Percentiles rank a stretch among this genome's conserved stretches.
phyloP scores from a whole-genome alignment of 2,329 filamentous ascomycete species.

The Stagonosporopsis tanaceti region DNA sequence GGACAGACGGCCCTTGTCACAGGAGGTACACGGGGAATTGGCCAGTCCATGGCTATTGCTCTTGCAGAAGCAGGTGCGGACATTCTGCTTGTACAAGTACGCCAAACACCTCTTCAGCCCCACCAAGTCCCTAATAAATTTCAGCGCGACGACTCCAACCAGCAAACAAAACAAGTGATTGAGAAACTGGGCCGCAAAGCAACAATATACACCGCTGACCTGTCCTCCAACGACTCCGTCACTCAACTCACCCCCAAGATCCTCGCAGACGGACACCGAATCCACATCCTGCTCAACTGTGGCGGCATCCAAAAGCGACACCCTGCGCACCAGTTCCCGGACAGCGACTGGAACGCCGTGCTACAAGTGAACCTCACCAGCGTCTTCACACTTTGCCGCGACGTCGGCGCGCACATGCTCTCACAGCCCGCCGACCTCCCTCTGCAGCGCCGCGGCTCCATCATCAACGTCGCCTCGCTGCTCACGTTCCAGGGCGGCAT shows the following conservation, averaged over 20 bases:
- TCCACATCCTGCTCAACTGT: conserved; percentile 85
- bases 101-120: not conserved
- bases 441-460: conserved; percentile 66
- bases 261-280: conserved; percentile 67
- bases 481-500: conserved; percentile 87
- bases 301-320: conserved; percentile 86
- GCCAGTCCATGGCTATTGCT: conserved; percentile 60
- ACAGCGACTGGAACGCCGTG: conserved; percentile 79
- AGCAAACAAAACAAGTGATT: conserved; percentile 67
- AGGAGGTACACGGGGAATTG: conserved; percentile 60
- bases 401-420: conserved; percentile 82
- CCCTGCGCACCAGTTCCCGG: conserved; percentile 76
- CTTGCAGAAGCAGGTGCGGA: conserved; percentile 61
- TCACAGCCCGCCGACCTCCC: conserved; percentile 59
- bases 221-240: conserved; percentile 68
- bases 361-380: conserved; percentile 86
- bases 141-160: conserved; percentile 64
- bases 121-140: conserved; percentile 7
- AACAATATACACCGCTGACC: conserved; percentile 73
- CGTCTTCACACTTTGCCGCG: conserved; percentile 80
- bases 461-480: conserved; percentile 86
- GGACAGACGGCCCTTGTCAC: conserved; percentile 60
- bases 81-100: conserved; percentile 59
- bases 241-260: conserved; percentile 67
- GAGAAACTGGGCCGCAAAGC: conserved; percentile 72